These are phyloP conservation scores for Penicillium riverlandense DNA, from an alignment of 495 filamentous ascomycete genomes.

Conservation along the genomic window DNA sequence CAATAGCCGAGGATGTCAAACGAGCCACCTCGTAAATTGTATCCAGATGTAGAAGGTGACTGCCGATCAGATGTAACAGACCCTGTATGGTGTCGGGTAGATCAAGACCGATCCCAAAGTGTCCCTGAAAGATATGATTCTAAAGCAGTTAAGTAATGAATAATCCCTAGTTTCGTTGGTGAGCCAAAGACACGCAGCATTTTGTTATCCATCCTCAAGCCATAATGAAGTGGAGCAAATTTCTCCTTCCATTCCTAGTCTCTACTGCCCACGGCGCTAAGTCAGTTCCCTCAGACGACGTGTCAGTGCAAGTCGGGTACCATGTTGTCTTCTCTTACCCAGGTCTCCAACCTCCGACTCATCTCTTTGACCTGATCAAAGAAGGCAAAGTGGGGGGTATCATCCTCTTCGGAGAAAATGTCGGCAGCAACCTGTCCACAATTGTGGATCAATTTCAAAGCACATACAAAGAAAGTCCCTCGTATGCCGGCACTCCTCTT, in stretches of 20 bases:
- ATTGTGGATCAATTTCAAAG: slow-evolving; percentile 16
- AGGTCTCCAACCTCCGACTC: slow-evolving; percentile 15
- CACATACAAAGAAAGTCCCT: slow-evolving; percentile 17
- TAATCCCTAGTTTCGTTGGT: too few species aligned
- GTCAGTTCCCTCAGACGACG: slow-evolving; percentile 1
- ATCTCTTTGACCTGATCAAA: slow-evolving; percentile 19
- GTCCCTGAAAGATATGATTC: too few species aligned
- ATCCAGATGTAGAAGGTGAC: too few species aligned
- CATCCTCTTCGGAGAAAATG: slow-evolving; percentile 30
- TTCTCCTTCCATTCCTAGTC: slow-evolving; percentile 1
- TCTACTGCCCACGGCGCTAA: neutral
- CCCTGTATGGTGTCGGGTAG: too few species aligned
- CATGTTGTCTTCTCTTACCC: slow-evolving; percentile 33
- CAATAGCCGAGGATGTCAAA: too few species aligned
- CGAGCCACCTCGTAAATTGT: too few species aligned
- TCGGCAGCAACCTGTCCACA: slow-evolving; percentile 13
- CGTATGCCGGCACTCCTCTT: slow-evolving; percentile 17
- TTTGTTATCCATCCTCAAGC: neutral
- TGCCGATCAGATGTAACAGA: too few species aligned
- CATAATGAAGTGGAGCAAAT: slow-evolving; percentile 4
- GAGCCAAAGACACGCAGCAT: too few species aligned
- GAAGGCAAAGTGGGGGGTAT: slow-evolving; percentile 27
- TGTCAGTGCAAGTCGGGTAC: slow-evolving; percentile 12
- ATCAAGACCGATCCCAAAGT: too few species aligned
- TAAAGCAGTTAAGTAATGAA: too few species aligned